phyloP scores from a whole-genome alignment of 2,329 filamentous ascomycete species.

The Apiospora marii region DNA sequence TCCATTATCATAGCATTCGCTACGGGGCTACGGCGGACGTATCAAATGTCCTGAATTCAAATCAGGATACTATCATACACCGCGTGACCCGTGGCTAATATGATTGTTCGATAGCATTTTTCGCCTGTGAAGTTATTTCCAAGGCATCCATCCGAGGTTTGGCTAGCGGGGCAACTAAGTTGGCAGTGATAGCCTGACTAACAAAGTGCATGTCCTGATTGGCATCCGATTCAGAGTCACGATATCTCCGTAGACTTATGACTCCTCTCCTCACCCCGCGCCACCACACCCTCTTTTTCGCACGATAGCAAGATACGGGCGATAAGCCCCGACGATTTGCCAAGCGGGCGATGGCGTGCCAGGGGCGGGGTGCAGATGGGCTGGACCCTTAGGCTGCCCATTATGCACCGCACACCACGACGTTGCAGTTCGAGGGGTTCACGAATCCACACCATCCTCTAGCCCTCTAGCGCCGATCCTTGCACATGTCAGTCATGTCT shows the following conservation, averaged over 20 bases:
- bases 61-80: not conserved
- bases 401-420: conserved; percentile 6
- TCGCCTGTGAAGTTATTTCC: not conserved
- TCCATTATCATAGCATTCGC: not conserved
- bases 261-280: conserved; percentile 9
- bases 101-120: not conserved
- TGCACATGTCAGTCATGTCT: conserved; percentile 4
- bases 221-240: conserved; percentile 7
- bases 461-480: conserved; percentile 3
- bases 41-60: not conserved
- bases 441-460: not conserved
- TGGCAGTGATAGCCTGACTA: not conserved
- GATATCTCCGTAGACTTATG: conserved; percentile 2
- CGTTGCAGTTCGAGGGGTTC: conserved; percentile 14
- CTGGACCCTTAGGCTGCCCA: not conserved
- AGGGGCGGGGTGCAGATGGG: conserved; percentile 13
- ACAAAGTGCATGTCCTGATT: not conserved
- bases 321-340: conserved; percentile 14
- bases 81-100: not conserved
- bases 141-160: not conserved
- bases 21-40: not conserved
- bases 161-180: not conserved
- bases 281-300: conserved; percentile 16
- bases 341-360: conserved; percentile 1
- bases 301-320: not conserved